These are phyloP conservation scores for Desmodesmus armatus DNA, from an alignment of 139 green algal genomes.

Conservation along the genomic window DNA sequence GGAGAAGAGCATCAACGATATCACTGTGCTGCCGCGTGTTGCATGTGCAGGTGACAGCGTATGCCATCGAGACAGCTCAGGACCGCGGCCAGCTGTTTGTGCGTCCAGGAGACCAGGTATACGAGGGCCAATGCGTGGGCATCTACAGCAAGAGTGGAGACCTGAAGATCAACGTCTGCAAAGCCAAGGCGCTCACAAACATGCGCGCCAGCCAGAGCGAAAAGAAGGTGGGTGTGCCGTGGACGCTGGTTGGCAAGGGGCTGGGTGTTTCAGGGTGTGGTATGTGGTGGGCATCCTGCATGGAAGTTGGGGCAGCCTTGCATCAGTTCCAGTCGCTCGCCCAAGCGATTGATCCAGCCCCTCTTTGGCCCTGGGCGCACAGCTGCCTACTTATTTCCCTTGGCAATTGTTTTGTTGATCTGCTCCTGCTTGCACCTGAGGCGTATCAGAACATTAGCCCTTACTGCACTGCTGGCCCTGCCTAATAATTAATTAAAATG, in stretches of 20 bases:
- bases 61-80: slow-evolving; percentile 92
- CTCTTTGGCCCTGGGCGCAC: no score
- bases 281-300: background rate
- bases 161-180: slow-evolving; percentile 97
- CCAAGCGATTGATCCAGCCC: no score
- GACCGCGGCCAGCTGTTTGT: slow-evolving; percentile 93
- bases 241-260: no score
- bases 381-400: background rate
- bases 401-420: background rate
- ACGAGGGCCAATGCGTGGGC: slow-evolving; percentile 95
- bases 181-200: slow-evolving; percentile 96
- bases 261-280: background rate
- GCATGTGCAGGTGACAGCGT: slow-evolving; percentile 81
- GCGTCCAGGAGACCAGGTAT: slow-evolving; percentile 88
- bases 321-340: no score
- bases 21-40: no score
- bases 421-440: no score
- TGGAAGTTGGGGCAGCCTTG: background rate
- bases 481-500: no score
- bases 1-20: no score
- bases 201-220: slow-evolving; percentile 86
- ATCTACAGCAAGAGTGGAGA: slow-evolving; percentile 95
- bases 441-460: no score
- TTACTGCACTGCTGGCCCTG: no score
- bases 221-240: slow-evolving; percentile 58